Evolutionary conservation across 2,329 filamentous ascomycete species (phyloP), one percentile per base, ranked within the genome.

Genomic region (Ascochyta clinopodiicola): DNA sequence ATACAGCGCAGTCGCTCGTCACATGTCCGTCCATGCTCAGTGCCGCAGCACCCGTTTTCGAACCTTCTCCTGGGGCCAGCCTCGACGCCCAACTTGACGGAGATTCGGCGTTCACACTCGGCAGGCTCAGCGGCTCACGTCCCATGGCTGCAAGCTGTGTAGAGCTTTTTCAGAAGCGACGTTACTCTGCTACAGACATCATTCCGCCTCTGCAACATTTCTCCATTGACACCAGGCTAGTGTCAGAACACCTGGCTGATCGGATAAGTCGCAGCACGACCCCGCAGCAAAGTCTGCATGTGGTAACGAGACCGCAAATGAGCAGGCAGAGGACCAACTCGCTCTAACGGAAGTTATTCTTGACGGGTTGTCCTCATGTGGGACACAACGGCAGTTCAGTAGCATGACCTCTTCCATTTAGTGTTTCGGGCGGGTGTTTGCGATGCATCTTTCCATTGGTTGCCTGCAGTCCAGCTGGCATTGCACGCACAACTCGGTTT

Each of bases 31-130:
- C 62, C 2, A 21, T 35, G 8, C 57, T 72, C 17, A 67, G 62
- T 35, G 62, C 70, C 1, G 58, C 57, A 17, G 71, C 71, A 34
- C 48, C 56, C 12, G 51, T 50, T 7, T 74, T 75, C 38, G 43
- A 67, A 45, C 67, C 70, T 3, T 53, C 38, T 37, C 34, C 25
- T 12, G 39, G 29, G 29, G 15, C 7, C 6, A 10, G 17, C 6
- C 36, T 50, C 34, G 47, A 27, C 19, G n/a, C 22, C 21, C 40
- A 50, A 3, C 39, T 57, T 13, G 38, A 51, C 8, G 27, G 19
- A 8, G 7, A 44, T 25, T 9, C 51, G 9, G 42, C 22, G 36
- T 44, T 32, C 8, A 36, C 57, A 13, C 29, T 67, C 13, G 60
- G 66, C 40, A 62, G 60, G 37, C 59, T 68, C 21, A 66, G 59